Evolutionary conservation across 306 rosid genomes (phyloP).

Genomic region (Trichosanthes truncata): DNA sequence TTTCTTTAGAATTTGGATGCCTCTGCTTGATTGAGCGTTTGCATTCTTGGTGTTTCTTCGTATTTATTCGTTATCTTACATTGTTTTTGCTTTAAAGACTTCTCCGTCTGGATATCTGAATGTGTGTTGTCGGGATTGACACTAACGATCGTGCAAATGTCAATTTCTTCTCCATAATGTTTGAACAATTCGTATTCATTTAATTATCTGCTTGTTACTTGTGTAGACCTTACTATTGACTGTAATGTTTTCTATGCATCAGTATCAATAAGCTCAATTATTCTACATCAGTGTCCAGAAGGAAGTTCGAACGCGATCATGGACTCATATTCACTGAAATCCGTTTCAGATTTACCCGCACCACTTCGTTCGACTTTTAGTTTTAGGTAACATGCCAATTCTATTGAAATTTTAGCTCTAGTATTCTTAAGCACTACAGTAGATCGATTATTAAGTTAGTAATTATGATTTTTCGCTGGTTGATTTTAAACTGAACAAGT

Average conservation of each 20-base stretch:
- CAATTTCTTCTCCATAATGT: neutral
- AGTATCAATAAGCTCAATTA: neutral
- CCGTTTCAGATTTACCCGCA: slow-evolving; percentile 67
- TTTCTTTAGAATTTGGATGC: neutral
- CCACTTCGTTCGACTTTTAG: slow-evolving; percentile 61
- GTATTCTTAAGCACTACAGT: neutral
- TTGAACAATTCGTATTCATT: neutral
- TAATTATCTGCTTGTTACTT: neutral
- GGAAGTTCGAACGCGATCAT: slow-evolving; percentile 16
- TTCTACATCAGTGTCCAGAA: slow-evolving; percentile 3
- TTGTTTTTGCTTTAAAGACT: neutral
- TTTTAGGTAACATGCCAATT: slow-evolving; percentile 51
- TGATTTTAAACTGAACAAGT: neutral
- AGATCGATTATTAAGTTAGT: neutral
- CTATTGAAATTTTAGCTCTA: neutral
- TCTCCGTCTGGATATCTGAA: neutral
- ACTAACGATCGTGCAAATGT: neutral
- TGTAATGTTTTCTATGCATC: neutral
- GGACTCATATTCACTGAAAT: slow-evolving; percentile 79
- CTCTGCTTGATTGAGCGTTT: neutral
- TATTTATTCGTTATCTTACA: neutral
- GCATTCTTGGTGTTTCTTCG: neutral
- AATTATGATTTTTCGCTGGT: neutral
- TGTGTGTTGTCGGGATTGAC: neutral
- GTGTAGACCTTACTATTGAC: neutral